These are phyloP conservation scores for Pyrenopolyporus hunteri DNA, from an alignment of 495 filamentous ascomycete species.

Conservation along the genomic window DNA sequence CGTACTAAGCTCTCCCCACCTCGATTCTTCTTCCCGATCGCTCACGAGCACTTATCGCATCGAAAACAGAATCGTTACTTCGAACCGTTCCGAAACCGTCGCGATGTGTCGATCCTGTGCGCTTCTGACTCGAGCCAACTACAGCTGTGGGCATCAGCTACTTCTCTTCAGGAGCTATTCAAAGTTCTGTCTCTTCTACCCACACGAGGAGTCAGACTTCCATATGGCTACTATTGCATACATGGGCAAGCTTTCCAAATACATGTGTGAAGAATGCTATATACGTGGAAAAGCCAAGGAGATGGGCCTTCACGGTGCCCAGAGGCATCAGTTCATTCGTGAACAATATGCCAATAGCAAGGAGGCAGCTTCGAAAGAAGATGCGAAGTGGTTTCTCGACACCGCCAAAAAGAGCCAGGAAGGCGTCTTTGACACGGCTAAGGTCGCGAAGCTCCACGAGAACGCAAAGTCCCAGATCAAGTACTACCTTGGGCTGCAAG, in stretches of 20 bases:
- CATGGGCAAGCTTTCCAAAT: not conserved
- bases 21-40: not conserved
- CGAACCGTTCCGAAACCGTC: not conserved
- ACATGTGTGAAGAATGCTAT: constrained; percentile 5
- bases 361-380: not conserved
- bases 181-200: constrained; percentile 24
- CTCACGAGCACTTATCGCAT: not conserved
- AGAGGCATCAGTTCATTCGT: not conserved
- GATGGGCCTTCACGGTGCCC: not conserved
- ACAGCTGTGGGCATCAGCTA: constrained; percentile 22
- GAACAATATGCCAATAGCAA: not conserved
- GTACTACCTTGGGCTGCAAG: constrained; percentile 5
- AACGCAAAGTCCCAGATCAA: constrained; percentile 6
- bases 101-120: constrained; percentile 7
- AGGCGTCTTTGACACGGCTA: not conserved
- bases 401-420: constrained; percentile 1
- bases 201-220: constrained; percentile 5
- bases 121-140: not conserved
- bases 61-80: not conserved
- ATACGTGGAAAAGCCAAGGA: not conserved
- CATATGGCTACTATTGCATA: constrained; percentile 6
- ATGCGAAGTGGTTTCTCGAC: not conserved
- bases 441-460: constrained; percentile 5
- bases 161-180: not conserved
- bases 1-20: no score